phyloP scores from a whole-genome alignment of 2,329 filamentous ascomycete species.

The Paramyrothecium sp. region DNA sequence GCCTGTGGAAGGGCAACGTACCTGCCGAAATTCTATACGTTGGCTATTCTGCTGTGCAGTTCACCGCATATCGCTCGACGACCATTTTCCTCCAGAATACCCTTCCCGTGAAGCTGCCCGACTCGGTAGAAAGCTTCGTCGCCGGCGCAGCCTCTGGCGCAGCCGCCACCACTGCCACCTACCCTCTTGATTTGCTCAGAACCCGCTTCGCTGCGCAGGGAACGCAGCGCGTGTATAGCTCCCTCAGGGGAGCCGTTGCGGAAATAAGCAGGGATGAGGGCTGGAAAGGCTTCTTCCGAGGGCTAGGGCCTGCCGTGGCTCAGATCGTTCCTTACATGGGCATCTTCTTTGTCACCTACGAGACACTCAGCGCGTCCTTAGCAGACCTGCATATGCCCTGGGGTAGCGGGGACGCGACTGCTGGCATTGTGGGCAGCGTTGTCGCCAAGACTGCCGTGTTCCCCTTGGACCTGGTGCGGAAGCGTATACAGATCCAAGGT shows the following conservation, averaged over 20 bases:
- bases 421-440: conserved; percentile 77
- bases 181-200: conserved; percentile 88
- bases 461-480: conserved; percentile 87
- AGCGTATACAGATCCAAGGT: conserved; percentile 92
- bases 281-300: conserved; percentile 78
- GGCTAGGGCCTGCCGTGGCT: conserved; percentile 73
- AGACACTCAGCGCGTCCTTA: conserved; percentile 65
- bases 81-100: conserved; percentile 64
- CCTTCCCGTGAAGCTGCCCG: conserved; percentile 49
- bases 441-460: conserved; percentile 88
- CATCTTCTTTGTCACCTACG: conserved; percentile 89
- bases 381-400: conserved; percentile 57
- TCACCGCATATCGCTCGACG: conserved; percentile 78
- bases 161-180: conserved; percentile 77
- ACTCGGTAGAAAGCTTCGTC: conserved; percentile 75
- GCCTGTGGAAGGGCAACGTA: conserved; percentile 96
- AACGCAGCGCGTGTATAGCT: conserved; percentile 72
- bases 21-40: conserved; percentile 94
- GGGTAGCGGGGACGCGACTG: conserved; percentile 78
- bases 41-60: conserved; percentile 85
- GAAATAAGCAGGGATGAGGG: conserved; percentile 80
- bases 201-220: conserved; percentile 98
- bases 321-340: conserved; percentile 98
- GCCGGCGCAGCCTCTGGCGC: conserved; percentile 82
- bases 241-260: conserved; percentile 64